A percentile compares a stretch with the other conserved stretches of the same genome.
These are phyloP conservation scores for Amanita muscaria DNA, from an alignment of 768 basidiomycete species.

Conservation along the genomic window DNA sequence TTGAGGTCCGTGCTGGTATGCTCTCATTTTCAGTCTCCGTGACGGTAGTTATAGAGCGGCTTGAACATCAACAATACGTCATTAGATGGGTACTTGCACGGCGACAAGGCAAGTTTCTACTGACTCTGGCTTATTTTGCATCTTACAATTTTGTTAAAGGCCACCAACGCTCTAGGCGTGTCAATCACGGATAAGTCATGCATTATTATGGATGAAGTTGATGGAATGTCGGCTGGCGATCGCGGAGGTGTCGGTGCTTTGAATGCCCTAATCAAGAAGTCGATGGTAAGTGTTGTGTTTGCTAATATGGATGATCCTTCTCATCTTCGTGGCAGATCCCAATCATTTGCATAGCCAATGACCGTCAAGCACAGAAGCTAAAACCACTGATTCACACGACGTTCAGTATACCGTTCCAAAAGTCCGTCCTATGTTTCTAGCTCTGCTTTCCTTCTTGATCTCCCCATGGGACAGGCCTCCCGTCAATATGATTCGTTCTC, in stretches of 20 bases:
- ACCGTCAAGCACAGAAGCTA: conserved; percentile 78
- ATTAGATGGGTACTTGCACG: conserved; percentile 77
- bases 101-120: conserved; percentile 33
- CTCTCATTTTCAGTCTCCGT: background rate
- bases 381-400: conserved; percentile 74
- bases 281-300: conserved; percentile 43
- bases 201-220: conserved; percentile 99
- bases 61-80: conserved; percentile 89
- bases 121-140: background rate
- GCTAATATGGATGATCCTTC: background rate
- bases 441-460: conserved; percentile 3
- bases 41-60: conserved; percentile 45
- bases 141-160: conserved; percentile 9
- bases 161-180: conserved; percentile 64
- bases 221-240: conserved; percentile 98
- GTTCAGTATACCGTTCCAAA: conserved; percentile 67
- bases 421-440: conserved; percentile 34
- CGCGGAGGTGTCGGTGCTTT: conserved; percentile 93
- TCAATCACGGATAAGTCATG: conserved; percentile 72
- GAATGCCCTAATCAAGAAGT: conserved; percentile 87
- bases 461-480: conserved; percentile 50
- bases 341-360: conserved; percentile 97
- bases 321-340: conserved; percentile 55
- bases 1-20: conserved; percentile 53
- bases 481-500: conserved; percentile 66